Conservation (phyloP, 148 eudicot species). For the Vaccinium corymbosum region DNA sequence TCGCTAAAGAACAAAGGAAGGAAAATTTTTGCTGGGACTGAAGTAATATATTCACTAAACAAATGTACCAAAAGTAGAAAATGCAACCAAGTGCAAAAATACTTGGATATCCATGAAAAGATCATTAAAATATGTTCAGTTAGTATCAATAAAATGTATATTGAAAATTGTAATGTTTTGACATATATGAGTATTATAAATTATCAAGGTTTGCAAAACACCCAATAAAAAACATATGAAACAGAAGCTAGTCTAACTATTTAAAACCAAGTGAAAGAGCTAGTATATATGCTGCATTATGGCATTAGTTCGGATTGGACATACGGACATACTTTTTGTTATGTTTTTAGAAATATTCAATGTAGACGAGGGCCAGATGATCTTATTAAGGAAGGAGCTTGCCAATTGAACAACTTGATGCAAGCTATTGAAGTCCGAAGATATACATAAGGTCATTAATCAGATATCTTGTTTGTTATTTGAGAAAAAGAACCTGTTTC, state of each 20-base stretch:
- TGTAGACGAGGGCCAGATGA: background rate
- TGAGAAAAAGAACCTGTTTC: background rate
- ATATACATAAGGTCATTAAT: background rate
- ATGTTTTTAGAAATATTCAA: background rate
- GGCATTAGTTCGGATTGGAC: background rate
- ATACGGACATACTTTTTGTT: background rate
- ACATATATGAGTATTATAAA: background rate
- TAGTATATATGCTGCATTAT: background rate
- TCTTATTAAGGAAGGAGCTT: constrained; percentile 2
- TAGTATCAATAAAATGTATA: background rate
- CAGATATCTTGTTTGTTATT: background rate
- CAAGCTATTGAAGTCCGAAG: background rate
- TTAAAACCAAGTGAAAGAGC: background rate
- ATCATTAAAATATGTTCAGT: background rate
- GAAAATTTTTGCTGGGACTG: background rate
- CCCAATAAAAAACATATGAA: background rate
- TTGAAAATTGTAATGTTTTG: background rate
- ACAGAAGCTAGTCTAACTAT: background rate
- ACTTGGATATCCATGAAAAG: background rate
- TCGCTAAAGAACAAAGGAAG: background rate
- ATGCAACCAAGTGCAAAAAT: background rate
- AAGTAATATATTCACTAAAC: background rate
- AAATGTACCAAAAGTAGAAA: background rate
- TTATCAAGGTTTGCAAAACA: background rate
- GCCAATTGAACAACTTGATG: background rate